Evolutionary conservation across 73 alveolate genomes (phyloP), one percentile per base, ranked within the genome.

Genomic region (Blepharisma stoltei): DNA sequence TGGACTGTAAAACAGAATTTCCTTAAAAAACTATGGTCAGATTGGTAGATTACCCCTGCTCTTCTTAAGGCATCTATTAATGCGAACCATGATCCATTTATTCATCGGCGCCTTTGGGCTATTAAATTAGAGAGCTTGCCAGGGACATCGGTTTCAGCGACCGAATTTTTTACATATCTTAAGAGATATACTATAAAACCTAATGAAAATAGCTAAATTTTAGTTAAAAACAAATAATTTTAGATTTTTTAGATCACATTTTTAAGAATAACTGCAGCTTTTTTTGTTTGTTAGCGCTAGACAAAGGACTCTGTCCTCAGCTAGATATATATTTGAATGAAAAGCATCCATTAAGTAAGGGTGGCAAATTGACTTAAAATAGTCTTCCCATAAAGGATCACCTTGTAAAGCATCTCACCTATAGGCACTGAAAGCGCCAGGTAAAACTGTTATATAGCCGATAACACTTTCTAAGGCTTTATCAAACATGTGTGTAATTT

Each of bases 391-490:
- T 25, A 60, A 60, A 25, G 73, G 73, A 8, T 76, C 83, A 41
- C 83, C 75, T 37, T 76, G 70, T 9, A 76, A 21, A 8, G 83
- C 83, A 38, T 76, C 83, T 78, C 83, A 76, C 32, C 83, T 47
- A 21, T 76, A 76, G 14, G 78, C 83, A 45, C 78, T 46, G 46
- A 76, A 76, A 21, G 83, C 78, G 37, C 78, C 77, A 76, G 83
- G 83, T 41, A 76, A 78, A 47, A 53, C 77, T 27, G 70, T 54
- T 27, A 76, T 76, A 55, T 53, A 54, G 0, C 83, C 83, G 20
- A 54, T 32, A 14, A 76, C 65, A 76, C 78, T 54, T 7, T 76
- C 83, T 0, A 76, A 52, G 23, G 83, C 60, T 27, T 54, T 76
- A 53, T 76, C 83, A 76, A 76, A 54, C 44, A 76, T 41, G 41